A percentile compares a stretch with the other conserved stretches of the same genome.
phyloP scores from a whole-genome alignment of 345 rosid genomes.

The Hibiscus trionum region DNA sequence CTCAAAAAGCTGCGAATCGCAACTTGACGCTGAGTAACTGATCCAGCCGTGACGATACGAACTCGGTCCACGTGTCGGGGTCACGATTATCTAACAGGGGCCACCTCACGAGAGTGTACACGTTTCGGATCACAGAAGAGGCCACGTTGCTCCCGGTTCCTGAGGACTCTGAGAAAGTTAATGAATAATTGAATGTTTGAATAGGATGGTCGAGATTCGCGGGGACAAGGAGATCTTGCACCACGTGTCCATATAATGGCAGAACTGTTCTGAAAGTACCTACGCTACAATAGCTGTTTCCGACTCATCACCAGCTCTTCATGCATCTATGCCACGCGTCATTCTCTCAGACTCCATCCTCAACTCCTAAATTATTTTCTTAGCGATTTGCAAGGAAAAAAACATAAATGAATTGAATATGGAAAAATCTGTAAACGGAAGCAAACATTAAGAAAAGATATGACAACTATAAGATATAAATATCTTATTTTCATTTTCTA shows the following conservation, averaged over 20 bases:
- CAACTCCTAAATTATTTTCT: not conserved
- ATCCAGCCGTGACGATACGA: not conserved
- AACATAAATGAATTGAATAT: too few species aligned
- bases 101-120: not conserved
- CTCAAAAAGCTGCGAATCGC: not conserved
- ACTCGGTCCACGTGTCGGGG: not conserved
- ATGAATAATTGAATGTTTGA: not conserved
- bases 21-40: not conserved
- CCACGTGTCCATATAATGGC: slow-evolving; percentile 19
- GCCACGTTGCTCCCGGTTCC: not conserved
- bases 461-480: too few species aligned
- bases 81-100: not conserved
- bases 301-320: not conserved
- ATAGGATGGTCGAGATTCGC: slow-evolving; percentile 13
- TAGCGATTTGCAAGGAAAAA: too few species aligned
- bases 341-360: not conserved
- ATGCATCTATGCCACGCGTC: slow-evolving; percentile 20
- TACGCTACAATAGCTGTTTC: not conserved
- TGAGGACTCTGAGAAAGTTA: not conserved
- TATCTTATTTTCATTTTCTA: too few species aligned
- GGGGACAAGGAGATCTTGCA: slow-evolving; percentile 21
- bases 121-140: not conserved
- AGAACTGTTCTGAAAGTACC: not conserved
- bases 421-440: too few species aligned
- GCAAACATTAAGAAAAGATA: too few species aligned